Evolutionary conservation across 2,329 filamentous ascomycete species (phyloP).

Genomic region (Aspergillus viridinutans): DNA sequence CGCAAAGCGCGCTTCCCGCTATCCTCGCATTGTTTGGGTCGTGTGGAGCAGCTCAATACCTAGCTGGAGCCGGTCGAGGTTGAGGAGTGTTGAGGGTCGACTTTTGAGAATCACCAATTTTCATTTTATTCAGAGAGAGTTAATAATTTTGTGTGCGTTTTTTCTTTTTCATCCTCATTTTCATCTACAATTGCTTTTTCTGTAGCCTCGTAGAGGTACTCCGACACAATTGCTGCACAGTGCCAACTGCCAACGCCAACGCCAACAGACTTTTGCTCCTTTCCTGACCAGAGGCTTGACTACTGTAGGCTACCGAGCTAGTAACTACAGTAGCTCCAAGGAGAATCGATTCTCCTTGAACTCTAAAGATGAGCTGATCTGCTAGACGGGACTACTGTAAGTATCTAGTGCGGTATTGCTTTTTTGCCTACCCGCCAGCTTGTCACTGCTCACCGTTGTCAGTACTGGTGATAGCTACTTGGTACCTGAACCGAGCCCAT

Average conservation of each 20-base stretch:
- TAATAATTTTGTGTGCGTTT: neutral
- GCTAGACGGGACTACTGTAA: too few species aligned
- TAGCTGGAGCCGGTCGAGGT: too few species aligned
- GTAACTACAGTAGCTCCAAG: neutral
- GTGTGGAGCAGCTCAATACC: neutral
- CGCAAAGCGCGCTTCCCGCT: conserved; percentile 40
- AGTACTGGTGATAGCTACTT: neutral
- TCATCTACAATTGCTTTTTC: neutral
- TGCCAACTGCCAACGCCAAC: neutral
- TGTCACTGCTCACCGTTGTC: neutral
- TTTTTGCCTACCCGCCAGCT: neutral
- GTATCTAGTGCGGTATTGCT: neutral
- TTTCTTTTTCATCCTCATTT: neutral
- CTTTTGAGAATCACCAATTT: neutral
- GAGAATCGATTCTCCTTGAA: neutral
- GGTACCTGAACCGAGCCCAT: neutral
- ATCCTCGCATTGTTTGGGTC: neutral
- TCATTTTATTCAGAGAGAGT: neutral
- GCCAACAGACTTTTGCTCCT: too few species aligned
- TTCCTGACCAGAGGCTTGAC: neutral
- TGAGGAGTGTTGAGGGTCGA: too few species aligned
- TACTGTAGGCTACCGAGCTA: neutral
- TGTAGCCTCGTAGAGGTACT: neutral
- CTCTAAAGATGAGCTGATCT: neutral
- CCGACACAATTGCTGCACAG: too few species aligned